Evolutionary conservation across 129 eudicot genomes (phyloP).

Genomic region (Arctium lappa): DNA sequence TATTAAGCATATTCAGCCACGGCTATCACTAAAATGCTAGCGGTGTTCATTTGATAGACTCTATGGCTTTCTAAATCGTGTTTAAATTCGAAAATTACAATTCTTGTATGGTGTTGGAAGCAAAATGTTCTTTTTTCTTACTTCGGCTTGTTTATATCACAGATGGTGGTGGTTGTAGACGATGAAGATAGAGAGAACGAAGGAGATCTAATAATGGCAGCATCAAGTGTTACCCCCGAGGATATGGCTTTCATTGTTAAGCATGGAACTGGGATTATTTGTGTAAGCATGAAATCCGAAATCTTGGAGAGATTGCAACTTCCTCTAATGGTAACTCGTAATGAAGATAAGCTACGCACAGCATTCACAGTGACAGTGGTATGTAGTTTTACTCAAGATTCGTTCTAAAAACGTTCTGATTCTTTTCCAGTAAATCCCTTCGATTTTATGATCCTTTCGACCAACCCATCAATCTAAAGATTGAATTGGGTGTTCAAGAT

Average conservation of each 20-base stretch:
- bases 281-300: conserved; percentile 81
- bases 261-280: conserved; percentile 86
- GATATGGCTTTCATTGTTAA: conserved; percentile 84
- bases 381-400: conserved; percentile 17
- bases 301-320: conserved; percentile 65
- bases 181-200: conserved; percentile 92
- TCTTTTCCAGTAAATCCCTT: background rate
- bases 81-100: background rate
- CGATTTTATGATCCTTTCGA: background rate
- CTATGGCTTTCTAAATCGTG: background rate
- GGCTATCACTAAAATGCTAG: too few species aligned
- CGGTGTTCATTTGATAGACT: too few species aligned
- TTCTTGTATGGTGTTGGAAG: background rate
- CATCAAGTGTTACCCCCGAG: conserved; percentile 66
- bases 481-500: background rate
- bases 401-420: background rate
- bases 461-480: background rate
- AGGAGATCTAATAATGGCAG: conserved; percentile 88
- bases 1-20: too few species aligned
- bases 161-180: conserved; percentile 86
- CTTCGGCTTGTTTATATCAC: conserved; percentile 8
- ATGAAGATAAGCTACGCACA: conserved; percentile 69
- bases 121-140: background rate
- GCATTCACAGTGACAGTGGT: conserved; percentile 91
- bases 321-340: conserved; percentile 68